Conservation (phyloP, 1,284 basidiomycete genomes). For the Erythrobasidium hasegawianum region DNA sequence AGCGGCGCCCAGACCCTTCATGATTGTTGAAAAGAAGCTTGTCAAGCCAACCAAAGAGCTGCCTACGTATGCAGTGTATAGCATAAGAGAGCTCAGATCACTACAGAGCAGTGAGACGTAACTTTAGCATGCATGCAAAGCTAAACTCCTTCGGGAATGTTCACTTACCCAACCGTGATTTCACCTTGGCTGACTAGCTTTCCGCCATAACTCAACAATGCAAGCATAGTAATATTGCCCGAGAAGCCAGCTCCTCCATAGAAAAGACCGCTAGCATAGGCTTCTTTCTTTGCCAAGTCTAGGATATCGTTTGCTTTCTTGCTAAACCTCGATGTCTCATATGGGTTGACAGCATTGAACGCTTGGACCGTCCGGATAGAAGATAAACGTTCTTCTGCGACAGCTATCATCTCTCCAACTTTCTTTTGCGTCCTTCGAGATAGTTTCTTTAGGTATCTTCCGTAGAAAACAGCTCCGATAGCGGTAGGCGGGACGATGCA, state of each 20-base stretch:
- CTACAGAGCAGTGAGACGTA: not conserved
- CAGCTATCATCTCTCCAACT: constrained; percentile 52
- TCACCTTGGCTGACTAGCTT: constrained; percentile 79
- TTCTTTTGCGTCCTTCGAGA: constrained; percentile 91
- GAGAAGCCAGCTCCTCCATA: constrained; percentile 56
- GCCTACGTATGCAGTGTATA: constrained; percentile 89
- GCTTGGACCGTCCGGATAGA: constrained; percentile 90
- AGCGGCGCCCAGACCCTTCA: constrained; percentile 83
- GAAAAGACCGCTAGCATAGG: constrained; percentile 84
- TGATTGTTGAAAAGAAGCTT: constrained; percentile 52
- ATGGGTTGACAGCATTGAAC: constrained; percentile 67
- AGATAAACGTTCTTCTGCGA: constrained; percentile 86
- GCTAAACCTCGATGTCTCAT: constrained; percentile 61
- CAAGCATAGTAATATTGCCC: constrained; percentile 87
- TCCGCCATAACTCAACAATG: constrained; percentile 87
- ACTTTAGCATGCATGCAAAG: not conserved
- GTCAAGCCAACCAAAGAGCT: constrained; percentile 51
- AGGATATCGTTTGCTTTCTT: constrained; percentile 66
- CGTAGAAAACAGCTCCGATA: constrained; percentile 92
- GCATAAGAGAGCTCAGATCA: constrained; percentile 80
- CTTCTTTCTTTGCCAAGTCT: constrained; percentile 76
- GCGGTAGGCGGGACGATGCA: constrained; percentile 91
- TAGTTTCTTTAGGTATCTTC: constrained; percentile 85
- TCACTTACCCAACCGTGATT: constrained; percentile 72
- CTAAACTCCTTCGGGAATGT: not conserved